Evolutionary conservation across 495 filamentous ascomycete genomes (phyloP), one percentile per base, ranked within the genome.

Genomic region (Barbatosphaeria neglecta): DNA sequence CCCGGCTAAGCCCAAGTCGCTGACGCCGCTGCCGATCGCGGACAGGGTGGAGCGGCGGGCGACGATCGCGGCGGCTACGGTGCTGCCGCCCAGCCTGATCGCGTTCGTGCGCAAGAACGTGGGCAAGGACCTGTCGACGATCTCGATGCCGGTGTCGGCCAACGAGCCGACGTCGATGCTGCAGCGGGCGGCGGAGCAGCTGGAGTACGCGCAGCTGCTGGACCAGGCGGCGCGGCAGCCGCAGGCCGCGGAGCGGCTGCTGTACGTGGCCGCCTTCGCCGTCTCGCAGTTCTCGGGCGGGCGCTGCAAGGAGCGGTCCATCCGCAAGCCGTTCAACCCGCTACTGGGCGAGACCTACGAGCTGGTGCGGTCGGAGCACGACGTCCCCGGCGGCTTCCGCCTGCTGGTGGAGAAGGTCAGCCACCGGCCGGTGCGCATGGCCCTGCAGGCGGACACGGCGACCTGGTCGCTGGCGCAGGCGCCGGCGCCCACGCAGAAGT

Each of bases 251-350:
- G 85, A 92, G 46, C 81, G 87, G 4, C 66, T 97, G 15, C 72
- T 93, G 43, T 83, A 84, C 58, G 77, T 98, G 27, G 82, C 90
- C 0, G 90, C 90, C 2, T 98, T 96, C 63, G 90, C 93, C 25
- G 67, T 97, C 18, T 89, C 87, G 19, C 70, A 78, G 48, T 81
- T 96, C 48, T 89, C 87, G 27, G 82, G 75, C 64, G 75, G 74
- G 49, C 79, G 92, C 15, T 81, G 84, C 49, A 87, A 86, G 53
- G 92, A 97, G 56, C 83, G 92, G 11, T 82, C 93, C 18, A 87
- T 95, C 54, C 85, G 92, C 52, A 98, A 98, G 66, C 92, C 92
- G 0, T 98, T 97, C 72, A 98, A 96, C 58, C 93, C 92, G 28
- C 87, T 98, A 70, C 78, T 98, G 0, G 93, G 93, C 47, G 92